Evolutionary conservation across 2,329 filamentous ascomycete species (phyloP).

Genomic region (Alternaria sp.): DNA sequence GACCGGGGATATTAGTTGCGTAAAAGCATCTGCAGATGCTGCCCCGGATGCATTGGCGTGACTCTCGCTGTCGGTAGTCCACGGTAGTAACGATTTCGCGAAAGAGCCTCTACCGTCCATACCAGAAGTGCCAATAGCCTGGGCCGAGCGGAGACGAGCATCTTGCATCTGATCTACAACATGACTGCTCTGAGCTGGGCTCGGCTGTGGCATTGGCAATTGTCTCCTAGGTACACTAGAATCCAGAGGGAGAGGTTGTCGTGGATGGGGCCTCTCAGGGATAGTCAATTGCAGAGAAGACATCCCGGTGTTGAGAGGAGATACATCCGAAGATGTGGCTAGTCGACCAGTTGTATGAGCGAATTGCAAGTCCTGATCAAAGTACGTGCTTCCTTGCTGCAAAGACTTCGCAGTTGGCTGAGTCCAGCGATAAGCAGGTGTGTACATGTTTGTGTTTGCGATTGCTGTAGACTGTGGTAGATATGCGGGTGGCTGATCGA

Average conservation of each 20-base stretch:
- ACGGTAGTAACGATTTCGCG: slow-evolving; percentile 29
- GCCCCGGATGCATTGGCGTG: slow-evolving; percentile 17
- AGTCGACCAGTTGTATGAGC: slow-evolving; percentile 16
- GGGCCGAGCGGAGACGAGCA: slow-evolving; percentile 35
- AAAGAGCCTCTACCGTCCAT: slow-evolving; percentile 16
- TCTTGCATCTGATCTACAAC: slow-evolving; percentile 41
- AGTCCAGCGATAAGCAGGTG: slow-evolving; percentile 27
- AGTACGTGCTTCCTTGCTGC: slow-evolving; percentile 20
- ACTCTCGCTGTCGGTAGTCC: slow-evolving; percentile 20
- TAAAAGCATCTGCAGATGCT: slow-evolving; percentile 12
- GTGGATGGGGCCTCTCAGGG: slow-evolving; percentile 31
- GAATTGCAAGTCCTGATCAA: slow-evolving; percentile 35
- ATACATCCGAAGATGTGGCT: slow-evolving; percentile 24
- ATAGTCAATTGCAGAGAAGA: slow-evolving; percentile 36
- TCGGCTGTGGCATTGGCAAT: slow-evolving; percentile 42
- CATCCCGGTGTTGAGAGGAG: slow-evolving; percentile 36
- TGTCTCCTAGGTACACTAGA: slow-evolving; percentile 31
- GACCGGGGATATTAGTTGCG: background rate
- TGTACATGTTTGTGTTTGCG: slow-evolving; percentile 19
- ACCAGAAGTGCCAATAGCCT: slow-evolving; percentile 20
- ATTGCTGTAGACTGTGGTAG: slow-evolving; percentile 22
- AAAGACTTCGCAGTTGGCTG: slow-evolving; percentile 15
- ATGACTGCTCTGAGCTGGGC: slow-evolving; percentile 29
- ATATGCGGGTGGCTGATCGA: slow-evolving; percentile 29
- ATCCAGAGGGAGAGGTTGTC: slow-evolving; percentile 19